Evolutionary conservation across 1,284 basidiomycete genomes (phyloP).

Genomic region (Rhizopogon parksii): DNA sequence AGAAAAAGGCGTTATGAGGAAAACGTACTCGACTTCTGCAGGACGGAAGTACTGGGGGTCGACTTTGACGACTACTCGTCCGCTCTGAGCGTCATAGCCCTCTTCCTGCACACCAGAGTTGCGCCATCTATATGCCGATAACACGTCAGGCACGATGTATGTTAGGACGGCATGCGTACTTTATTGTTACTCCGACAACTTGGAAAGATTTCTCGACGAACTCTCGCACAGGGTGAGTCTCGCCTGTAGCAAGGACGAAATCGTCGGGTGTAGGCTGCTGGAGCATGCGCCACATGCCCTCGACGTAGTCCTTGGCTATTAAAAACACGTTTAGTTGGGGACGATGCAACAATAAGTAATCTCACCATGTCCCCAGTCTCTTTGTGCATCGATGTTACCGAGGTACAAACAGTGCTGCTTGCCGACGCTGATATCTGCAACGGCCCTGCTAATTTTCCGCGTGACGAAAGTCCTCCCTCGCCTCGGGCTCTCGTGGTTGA

Average conservation of each 20-base stretch:
- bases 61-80: conserved; percentile 69
- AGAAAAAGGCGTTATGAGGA: conserved; percentile 6
- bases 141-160: not conserved
- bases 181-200: conserved; percentile 57
- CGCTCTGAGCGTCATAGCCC: conserved; percentile 61
- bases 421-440: conserved; percentile 80
- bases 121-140: conserved; percentile 52
- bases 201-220: conserved; percentile 82
- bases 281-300: conserved; percentile 94
- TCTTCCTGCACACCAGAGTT: conserved; percentile 69
- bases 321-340: not conserved
- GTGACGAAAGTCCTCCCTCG: conserved; percentile 91
- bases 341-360: conserved; percentile 4
- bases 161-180: conserved; percentile 33
- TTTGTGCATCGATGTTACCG: conserved; percentile 84
- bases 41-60: conserved; percentile 82
- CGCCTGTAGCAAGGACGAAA: conserved; percentile 88
- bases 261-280: conserved; percentile 78
- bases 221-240: conserved; percentile 87
- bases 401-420: conserved; percentile 85
- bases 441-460: conserved; percentile 85
- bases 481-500: conserved; percentile 92
- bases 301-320: conserved; percentile 78
- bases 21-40: conserved; percentile 84
- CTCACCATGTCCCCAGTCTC: conserved; percentile 91